Base-by-base conservation (phyloP, 768 basidiomycete genomes). In the Tubosaeta sp. region DNA sequence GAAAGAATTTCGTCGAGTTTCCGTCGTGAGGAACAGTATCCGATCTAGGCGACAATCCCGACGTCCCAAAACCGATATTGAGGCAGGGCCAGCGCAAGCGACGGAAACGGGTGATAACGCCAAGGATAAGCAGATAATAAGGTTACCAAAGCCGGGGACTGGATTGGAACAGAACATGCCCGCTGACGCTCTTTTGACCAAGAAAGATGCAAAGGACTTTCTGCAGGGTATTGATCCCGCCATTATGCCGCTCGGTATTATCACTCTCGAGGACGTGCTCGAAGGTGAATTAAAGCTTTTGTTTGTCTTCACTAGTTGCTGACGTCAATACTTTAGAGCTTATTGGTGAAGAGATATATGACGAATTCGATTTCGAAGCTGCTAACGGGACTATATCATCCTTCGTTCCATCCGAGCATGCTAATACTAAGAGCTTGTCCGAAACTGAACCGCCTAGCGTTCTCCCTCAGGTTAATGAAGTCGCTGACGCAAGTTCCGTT, bases 271-370 rank as follows among this genome's bases (percentile, higher is more conserved):
- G 69, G 93, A 95, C 56, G 89, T 95, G 9, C 75, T 95, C 10
- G 93, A 95, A 80, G 88, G 88, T 86, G 46, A 62, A 59, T 35
- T 13, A 27, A 12, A 25, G n/a, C 49, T 27, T 18, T 19, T 44
- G 5, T 3, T 35, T 6, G 9, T 6, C 10, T 13, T 39, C 3
- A 6, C 18, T 25, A 4, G 11, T 30, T 0, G 18, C 49, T 60
- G 31, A 66, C 10, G 19, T 49, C 3, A 6, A 3, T 16, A n/a
- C 14, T 44, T 30, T 59, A 90, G 92, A 94, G 63, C 76, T 94
- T 11, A 94, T 94, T 49, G 92, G 92, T 13, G 90, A 94, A 70
- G 92, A 94, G 61, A 93, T 94, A 46, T 90, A 89, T 53, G 90
- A 94, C 61, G 92, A 94, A 70, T 93, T 90, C 63, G 91, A 93